These are phyloP conservation scores for Fusarium equiseti DNA, from an alignment of 2,329 filamentous ascomycete genomes.

Conservation along the genomic window DNA sequence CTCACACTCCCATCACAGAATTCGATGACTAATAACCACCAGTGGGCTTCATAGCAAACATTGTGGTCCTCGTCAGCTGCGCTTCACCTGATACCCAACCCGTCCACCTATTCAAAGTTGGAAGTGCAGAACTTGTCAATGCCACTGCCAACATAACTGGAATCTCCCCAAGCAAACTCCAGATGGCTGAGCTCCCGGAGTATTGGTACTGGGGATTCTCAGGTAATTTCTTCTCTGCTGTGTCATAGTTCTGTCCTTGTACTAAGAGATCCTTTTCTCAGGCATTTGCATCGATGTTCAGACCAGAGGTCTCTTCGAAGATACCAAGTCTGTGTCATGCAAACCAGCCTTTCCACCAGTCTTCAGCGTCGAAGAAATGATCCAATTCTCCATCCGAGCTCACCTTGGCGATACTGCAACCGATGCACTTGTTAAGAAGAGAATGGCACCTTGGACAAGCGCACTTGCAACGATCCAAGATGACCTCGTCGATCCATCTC, in stretches of 20 bases:
- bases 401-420: neutral
- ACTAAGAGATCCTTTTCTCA: accelerated
- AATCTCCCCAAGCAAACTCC: neutral
- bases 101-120: neutral
- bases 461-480: neutral
- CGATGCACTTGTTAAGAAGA: neutral
- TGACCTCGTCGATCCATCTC: neutral
- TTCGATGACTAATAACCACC: accelerated
- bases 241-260: accelerated
- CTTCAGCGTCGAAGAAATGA: neutral
- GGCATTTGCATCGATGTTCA: neutral
- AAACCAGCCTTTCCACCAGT: neutral
- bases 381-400: neutral
- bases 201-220: conserved; percentile 6
- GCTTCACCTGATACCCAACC: neutral
- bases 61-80: neutral
- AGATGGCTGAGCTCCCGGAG: neutral
- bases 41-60: neutral
- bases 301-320: neutral
- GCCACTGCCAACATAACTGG: neutral
- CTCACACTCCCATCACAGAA: neutral
- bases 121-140: neutral
- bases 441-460: neutral
- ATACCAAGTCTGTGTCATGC: neutral
- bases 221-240: neutral